phyloP scores from a whole-genome alignment of 352 stramenopile genomes.

The Albugo laibachii region DNA sequence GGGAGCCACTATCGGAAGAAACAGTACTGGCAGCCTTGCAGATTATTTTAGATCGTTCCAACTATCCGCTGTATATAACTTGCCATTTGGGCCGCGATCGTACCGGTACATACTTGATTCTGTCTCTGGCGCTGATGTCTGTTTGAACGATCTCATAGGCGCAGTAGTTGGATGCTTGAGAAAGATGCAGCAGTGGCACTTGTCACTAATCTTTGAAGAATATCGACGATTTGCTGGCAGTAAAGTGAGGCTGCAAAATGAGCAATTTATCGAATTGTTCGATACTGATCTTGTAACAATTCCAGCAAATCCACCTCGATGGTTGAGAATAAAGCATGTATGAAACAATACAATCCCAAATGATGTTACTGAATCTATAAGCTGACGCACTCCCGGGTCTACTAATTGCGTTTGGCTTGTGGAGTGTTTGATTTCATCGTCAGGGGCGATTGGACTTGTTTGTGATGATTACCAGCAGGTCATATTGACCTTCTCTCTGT shows the following conservation, averaged over 20 bases:
- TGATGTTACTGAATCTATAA: not conserved
- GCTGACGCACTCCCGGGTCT: not conserved
- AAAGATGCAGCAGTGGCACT: constrained; percentile 85
- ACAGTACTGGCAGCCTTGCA: constrained; percentile 80
- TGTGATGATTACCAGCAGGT: too few species aligned
- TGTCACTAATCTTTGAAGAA: constrained; percentile 87
- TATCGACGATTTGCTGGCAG: constrained; percentile 80
- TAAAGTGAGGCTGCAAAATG: constrained; percentile 83
- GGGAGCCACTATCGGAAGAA: constrained; percentile 74
- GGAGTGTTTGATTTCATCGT: too few species aligned
- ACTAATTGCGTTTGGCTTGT: too few species aligned
- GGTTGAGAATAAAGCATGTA: constrained; percentile 38
- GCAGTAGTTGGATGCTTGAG: constrained; percentile 78
- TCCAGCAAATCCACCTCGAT: constrained; percentile 46
- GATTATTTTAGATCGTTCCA: constrained; percentile 74
- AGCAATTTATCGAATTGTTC: constrained; percentile 91
- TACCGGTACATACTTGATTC: constrained; percentile 26
- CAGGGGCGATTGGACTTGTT: too few species aligned
- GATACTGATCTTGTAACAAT: constrained; percentile 84
- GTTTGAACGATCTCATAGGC: constrained; percentile 12
- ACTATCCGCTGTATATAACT: constrained; percentile 83
- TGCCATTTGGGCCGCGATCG: constrained; percentile 80
- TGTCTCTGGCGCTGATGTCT: not conserved
- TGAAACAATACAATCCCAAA: constrained; percentile 1
- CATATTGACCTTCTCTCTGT: too few species aligned